Evolutionary conservation across 805 yeast species (phyloP).

Genomic region (Hermanozyma aechmeae): DNA sequence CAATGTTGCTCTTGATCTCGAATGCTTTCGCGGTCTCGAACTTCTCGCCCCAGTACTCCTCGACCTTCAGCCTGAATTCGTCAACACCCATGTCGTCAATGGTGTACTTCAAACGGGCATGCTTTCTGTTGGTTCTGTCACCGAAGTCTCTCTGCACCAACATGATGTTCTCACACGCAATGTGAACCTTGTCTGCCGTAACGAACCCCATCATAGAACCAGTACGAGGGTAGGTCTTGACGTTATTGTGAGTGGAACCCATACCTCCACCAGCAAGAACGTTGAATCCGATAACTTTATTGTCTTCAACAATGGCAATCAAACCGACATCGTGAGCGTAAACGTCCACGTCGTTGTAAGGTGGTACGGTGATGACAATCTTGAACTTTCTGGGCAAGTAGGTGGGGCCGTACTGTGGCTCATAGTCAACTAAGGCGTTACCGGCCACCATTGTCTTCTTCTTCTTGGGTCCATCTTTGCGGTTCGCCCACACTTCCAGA

Average conservation of each 20-base stretch:
- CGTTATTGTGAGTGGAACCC: constrained; percentile 97
- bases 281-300: constrained; percentile 69
- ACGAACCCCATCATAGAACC: constrained; percentile 83
- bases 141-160: constrained; percentile 91
- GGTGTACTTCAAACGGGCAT: constrained; percentile 95
- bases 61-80: constrained; percentile 69
- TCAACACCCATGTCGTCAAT: constrained; percentile 91
- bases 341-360: constrained; percentile 93
- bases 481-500: constrained; percentile 50
- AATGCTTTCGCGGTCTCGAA: constrained; percentile 65
- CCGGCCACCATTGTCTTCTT: constrained; percentile 82
- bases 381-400: constrained; percentile 95
- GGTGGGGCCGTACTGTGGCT: constrained; percentile 80
- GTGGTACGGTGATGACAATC: constrained; percentile 90
- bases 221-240: constrained; percentile 92
- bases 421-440: constrained; percentile 69
- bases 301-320: constrained; percentile 70
- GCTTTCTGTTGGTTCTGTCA: constrained; percentile 93
- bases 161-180: constrained; percentile 87
- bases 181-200: constrained; percentile 53
- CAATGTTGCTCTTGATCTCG: constrained; percentile 79
- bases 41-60: constrained; percentile 69
- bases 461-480: constrained; percentile 71
- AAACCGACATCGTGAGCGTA: constrained; percentile 93
- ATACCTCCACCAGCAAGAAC: constrained; percentile 96